A percentile compares a stretch with the other conserved stretches of the same genome.
These are phyloP conservation scores for Citrus australasica DNA, from an alignment of 345 rosid genomes.

Conservation along the genomic window DNA sequence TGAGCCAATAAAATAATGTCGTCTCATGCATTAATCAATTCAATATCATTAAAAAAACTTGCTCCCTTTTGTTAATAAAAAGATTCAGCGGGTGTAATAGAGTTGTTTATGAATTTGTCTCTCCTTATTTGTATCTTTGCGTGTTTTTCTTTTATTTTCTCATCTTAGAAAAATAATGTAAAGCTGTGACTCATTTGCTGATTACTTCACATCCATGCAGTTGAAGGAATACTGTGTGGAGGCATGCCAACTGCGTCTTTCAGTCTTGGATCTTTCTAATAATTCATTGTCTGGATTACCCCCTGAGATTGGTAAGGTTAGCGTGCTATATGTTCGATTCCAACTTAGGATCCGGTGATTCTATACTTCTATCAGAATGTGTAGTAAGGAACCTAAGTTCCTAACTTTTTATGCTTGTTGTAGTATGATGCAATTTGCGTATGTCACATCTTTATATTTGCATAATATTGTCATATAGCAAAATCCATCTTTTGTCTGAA, in stretches of 20 bases:
- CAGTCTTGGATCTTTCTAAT: slow-evolving; percentile 86
- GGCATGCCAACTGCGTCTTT: slow-evolving; percentile 69
- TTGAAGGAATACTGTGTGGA: slow-evolving; percentile 79
- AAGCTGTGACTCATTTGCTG: slow-evolving; percentile 6
- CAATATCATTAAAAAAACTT: not conserved
- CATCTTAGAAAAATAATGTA: not conserved
- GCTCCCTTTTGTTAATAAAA: not conserved
- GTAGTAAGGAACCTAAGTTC: not conserved
- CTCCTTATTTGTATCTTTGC: not conserved
- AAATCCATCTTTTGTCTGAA: not conserved
- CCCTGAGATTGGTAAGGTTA: slow-evolving; percentile 74
- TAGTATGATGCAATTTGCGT: not conserved
- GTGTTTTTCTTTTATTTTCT: not conserved
- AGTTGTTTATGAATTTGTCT: not conserved
- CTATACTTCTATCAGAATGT: not conserved
- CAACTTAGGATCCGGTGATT: slow-evolving; percentile 1
- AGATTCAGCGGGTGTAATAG: not conserved
- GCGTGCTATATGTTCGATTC: slow-evolving; percentile 9
- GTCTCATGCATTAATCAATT: not conserved
- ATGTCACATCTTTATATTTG: not conserved
- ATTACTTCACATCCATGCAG: slow-evolving; percentile 41
- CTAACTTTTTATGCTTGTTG: not conserved
- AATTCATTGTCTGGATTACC: slow-evolving; percentile 87
- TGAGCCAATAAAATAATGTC: not conserved
- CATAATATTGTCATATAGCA: not conserved